Base-by-base conservation (phyloP, 495 filamentous ascomycete species). In the Penicillium waksmanii region DNA sequence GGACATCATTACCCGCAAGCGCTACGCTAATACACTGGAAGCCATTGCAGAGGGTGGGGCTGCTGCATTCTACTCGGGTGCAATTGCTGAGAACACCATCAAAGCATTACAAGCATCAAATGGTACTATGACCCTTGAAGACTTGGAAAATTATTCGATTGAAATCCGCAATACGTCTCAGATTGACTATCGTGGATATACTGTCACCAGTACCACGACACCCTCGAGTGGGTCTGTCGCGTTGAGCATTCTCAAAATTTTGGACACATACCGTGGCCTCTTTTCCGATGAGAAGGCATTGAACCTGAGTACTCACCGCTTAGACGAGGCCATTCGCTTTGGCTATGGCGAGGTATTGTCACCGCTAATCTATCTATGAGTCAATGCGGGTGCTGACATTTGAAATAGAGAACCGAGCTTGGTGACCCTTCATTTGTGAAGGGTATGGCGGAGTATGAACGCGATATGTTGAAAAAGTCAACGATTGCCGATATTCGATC, bases 261-360 rank as follows among this genome's bases (percentile, higher is more conserved):
- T 96, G 61, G 85, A 89, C 62, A 88, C 89, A 1, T 97, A 91
- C 64, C 65, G 79, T 5, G 77, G 70, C 6, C 80, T 91, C 53
- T 87, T 85, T 23, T 60, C 75, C 27, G 72, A 80, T 23, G 64
- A 77, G 11, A 77, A 71, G 10, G 25, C 58, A 18, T 60, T 87
- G 11, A 86, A 89, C 54, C 56, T 87, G 1, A 93, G 85, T 18
- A 87, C 87, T 2, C 93, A 97, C 74, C 84, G 92, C 4, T 79
- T 96, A 53, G 86, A 91, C 58, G 93, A 97, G 74, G 88, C 90
- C 3, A 92, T 95, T 69, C 84, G 92, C 17, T 96, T 94, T 73
- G 91, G 85, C 1, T 97, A 96, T 70, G 93, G 85, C 13, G 66
- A 84, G 77, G 84, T 85, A 67, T 33, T 9, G 8, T 34, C 6